These are phyloP conservation scores for Populus davidiana DNA, from an alignment of 345 rosid species.

Conservation along the genomic window DNA sequence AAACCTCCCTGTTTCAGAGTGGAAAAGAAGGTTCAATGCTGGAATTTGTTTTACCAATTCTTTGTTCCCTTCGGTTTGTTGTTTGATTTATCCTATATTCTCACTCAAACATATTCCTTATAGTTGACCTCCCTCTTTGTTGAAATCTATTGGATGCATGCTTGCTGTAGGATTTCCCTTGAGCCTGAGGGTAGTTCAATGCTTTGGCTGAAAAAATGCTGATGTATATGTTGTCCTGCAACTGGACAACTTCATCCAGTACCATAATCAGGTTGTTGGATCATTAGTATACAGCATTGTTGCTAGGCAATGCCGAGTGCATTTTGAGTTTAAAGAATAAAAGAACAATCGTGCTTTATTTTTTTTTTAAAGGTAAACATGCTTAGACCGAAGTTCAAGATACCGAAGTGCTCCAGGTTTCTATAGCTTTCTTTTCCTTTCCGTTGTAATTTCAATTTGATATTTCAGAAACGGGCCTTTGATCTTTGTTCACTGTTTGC, in stretches of 20 bases:
- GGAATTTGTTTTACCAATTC: not conserved
- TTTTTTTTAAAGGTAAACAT: not conserved
- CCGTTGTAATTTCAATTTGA: not conserved
- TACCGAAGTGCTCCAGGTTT: not conserved
- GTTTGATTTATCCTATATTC: not conserved
- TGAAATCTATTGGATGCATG: not conserved
- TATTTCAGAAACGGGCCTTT: not conserved
- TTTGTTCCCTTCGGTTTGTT: not conserved
- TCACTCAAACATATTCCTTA: not conserved
- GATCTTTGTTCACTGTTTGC: not conserved
- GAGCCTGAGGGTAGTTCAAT: not conserved
- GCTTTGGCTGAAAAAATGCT: not conserved
- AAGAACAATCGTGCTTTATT: not conserved
- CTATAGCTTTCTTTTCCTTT: not conserved
- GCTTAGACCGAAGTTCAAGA: not conserved
- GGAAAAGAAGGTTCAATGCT: not conserved
- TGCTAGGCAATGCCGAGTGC: not conserved
- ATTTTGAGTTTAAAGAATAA: not conserved
- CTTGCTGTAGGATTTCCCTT: not conserved
- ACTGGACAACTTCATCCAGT: not conserved
- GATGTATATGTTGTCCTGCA: not conserved
- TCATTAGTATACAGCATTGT: not conserved
- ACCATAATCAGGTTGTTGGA: not conserved
- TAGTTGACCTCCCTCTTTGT: not conserved
- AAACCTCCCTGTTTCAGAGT: not conserved